Base-by-base conservation (phyloP, 2,329 filamentous ascomycete genomes). In the Lasiodiplodia hormozganensis region DNA sequence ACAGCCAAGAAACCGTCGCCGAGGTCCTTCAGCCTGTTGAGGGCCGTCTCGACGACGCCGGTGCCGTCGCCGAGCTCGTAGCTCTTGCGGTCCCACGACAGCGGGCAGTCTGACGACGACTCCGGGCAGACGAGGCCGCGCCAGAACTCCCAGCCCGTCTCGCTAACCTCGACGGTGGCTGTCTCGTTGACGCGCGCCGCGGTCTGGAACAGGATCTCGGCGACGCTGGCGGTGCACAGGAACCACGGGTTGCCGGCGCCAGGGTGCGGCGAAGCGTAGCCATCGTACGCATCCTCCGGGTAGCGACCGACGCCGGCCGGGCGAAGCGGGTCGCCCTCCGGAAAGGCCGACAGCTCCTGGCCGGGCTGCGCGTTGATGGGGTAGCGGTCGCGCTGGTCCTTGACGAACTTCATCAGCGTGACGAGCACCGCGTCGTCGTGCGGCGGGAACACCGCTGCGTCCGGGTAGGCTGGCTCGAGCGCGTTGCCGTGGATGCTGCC, bases 271-370 rank as follows among this genome's bases (percentile, higher is more conserved):
- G 70, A 78, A 36, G 72, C 73, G 69, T 79, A 78, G 21, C 80
- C 80, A 70, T 81, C 74, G 71, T 82, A 82, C 0, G 76, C 73
- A 70, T 83, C 81, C 73, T 83, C 81, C 1, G 80, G 80, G 69
- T 83, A 83, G 54, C 81, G 76, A 21, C 81, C 81, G 10, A 83
- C 69, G 1, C 77, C 81, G 34, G 76, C 77, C 47, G 79, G 79
- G 25, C 92, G 88, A 85, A 96, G 95, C 0, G 91, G 89, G 76
- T 95, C 80, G 62, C 73, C 60, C 14, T 75, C 69, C 12, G 25
- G 70, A 28, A 68, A 69, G 18, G 47, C 40, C 57, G 53, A 28
- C 68, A 69, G 21, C 68, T 2, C 70, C 51, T 28, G 72, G 69
- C 2, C 65, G 70, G 69, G 69, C 71, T 75, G 71, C 70, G 72